phyloP scores from a whole-genome alignment of 768 basidiomycete genomes.

The Lactarius vividus region DNA sequence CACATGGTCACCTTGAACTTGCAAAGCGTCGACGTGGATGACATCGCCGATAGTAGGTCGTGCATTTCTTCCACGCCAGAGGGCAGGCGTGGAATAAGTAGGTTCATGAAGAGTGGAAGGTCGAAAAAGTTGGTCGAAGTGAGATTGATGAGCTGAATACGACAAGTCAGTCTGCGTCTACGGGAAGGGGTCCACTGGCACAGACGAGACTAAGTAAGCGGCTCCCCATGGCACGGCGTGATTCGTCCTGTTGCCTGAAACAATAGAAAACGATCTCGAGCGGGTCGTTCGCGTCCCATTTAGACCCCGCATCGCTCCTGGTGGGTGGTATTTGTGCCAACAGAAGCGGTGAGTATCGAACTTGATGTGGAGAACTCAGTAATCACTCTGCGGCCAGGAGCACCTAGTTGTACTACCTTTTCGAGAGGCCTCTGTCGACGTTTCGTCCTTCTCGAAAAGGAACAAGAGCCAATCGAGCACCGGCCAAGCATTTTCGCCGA shows the following conservation, averaged over 20 bases:
- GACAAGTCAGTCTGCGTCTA: conserved; percentile 4
- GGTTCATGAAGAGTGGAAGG: conserved; percentile 35
- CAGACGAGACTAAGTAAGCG: conserved; percentile 35
- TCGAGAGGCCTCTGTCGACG: conserved; percentile 35
- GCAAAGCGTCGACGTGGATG: conserved; percentile 28
- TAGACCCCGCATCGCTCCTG: conserved; percentile 43
- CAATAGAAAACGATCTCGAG: conserved; percentile 43
- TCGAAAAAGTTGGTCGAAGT: conserved; percentile 36
- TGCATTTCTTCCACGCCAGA: conserved; percentile 27
- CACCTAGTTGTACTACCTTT: conserved; percentile 36
- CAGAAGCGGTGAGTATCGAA: conserved; percentile 50
- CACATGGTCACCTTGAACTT: conserved; percentile 36
- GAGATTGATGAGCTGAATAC: conserved; percentile 36
- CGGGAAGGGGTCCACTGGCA: conserved; percentile 12
- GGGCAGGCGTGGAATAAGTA: conserved; percentile 32
- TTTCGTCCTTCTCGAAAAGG: conserved; percentile 69
- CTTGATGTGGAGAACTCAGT: conserved; percentile 31
- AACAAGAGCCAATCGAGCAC: conserved; percentile 65
- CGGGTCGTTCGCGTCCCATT: conserved; percentile 55
- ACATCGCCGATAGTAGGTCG: conserved; percentile 31
- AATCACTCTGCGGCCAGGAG: not conserved
- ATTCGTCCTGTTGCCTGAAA: conserved; percentile 31
- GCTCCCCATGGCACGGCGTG: conserved; percentile 29
- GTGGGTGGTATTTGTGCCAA: conserved; percentile 58
- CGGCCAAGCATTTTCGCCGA: conserved; percentile 67